Base-by-base conservation (phyloP, 2,329 filamentous ascomycete genomes). In the Fusarium pseudonygamai region DNA sequence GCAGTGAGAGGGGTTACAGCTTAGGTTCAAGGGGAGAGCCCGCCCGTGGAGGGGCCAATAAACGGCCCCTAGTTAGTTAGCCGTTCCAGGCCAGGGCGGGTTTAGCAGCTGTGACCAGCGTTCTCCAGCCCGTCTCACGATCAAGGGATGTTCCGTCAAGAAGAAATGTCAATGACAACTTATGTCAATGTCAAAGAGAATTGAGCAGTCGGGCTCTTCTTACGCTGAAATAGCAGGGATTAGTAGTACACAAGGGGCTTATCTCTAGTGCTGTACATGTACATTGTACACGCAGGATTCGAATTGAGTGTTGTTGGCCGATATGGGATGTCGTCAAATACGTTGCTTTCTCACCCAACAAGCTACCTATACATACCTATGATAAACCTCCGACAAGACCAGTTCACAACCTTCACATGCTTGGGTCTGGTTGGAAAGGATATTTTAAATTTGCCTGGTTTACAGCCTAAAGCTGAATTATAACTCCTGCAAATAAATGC, bases 11-110 rank as follows among this genome's bases (percentile, higher is more conserved):
- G 69, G 72, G 62, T 61, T 72, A 59, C 67, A 75, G 64, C 65
- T 74, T 65, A 55, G 34, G 49, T 52, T 57, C 62, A 50, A 73
- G 68, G 71, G 55, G 39, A 55, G 50, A 39, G 49, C 32, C 49
- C 32, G 49, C 49, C 32, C 18, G 49, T 52, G 49, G 49, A 52
- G 32, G 50, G 71, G 64, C 67, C 36, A 69, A 34, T 74, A 74
- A 74, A 74, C 60, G 68, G 72, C 71, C 56, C 67, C 71, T 74
- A 74, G 42, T 53, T 74, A 74, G 45, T n/a, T 39, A 74, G 45
- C 67, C 63, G 71, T 74, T 74, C 71, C 68, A 74, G 56, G 64
- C 64, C 40, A 49, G 64, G 53, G 58, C 53, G 57, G 68, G 63
- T 60, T 40, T 65, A 69, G 71, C 34, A 61, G 40, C 46, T 55